Percentiles rank a stretch among this genome's conserved stretches.
These are phyloP conservation scores for Mucor lusitanicus DNA, from an alignment of 371 early-diverging fungal species.

Conservation along the genomic window DNA sequence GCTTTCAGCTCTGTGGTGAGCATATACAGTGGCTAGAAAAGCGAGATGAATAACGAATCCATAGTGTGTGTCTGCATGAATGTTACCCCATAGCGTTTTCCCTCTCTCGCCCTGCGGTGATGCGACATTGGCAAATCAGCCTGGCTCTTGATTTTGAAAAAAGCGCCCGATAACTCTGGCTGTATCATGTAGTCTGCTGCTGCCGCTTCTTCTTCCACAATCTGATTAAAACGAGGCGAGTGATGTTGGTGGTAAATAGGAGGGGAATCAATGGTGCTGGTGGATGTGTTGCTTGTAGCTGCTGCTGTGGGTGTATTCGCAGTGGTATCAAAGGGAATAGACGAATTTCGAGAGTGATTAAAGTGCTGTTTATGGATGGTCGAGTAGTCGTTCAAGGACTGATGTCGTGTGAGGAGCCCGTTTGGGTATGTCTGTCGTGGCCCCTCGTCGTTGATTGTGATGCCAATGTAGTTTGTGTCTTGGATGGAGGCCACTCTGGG, in stretches of 20 bases:
- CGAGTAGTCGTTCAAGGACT: not conserved
- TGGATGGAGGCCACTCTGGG: conserved; percentile 1
- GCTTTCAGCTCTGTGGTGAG: conserved; percentile 29
- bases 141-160: conserved; percentile 16
- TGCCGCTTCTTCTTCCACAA: conserved; percentile 1
- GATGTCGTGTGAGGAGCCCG: not conserved
- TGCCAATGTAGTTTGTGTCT: conserved; percentile 38
- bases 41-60: not conserved
- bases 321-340: not conserved
- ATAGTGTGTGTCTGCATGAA: no score
- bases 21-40: conserved; percentile 27
- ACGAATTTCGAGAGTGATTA: not conserved
- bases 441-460: conserved; percentile 31
- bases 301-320: not conserved
- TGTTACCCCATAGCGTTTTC: conserved; percentile 30
- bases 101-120: conserved; percentile 23
- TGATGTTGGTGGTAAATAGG: not conserved
- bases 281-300: not conserved
- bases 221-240: not conserved
- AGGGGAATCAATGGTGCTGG: not conserved
- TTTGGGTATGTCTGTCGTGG: conserved; percentile 3
- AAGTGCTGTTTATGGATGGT: not conserved
- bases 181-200: not conserved
- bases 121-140: conserved; percentile 27
- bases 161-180: conserved; percentile 20